Conservation (phyloP, 495 filamentous ascomycete species). For the Diplogelasinospora grovesii region DNA sequence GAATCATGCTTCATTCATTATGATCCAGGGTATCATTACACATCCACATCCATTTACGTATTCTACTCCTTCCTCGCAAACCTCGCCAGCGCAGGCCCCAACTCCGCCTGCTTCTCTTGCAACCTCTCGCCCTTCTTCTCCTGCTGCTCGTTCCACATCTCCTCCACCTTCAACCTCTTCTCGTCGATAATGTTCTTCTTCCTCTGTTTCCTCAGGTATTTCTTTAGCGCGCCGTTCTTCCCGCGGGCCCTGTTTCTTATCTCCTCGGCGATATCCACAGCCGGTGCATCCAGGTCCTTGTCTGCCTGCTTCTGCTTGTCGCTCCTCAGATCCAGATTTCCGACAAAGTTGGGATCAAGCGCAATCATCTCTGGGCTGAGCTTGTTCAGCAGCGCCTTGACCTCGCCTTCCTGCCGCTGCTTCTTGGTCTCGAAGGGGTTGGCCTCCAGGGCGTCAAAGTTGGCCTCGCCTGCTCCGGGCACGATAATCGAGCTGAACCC, state of each 20-base stretch:
- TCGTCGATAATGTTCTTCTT: conserved; percentile 90
- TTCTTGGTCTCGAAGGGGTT: conserved; percentile 97
- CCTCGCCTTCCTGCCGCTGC: conserved; percentile 89
- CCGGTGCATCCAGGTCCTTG: conserved; percentile 65
- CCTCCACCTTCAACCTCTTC: conserved; percentile 55
- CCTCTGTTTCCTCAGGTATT: conserved; percentile 83
- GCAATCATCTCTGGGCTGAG: conserved; percentile 96
- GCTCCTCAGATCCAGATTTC: conserved; percentile 71
- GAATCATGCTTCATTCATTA: too few relatives aligned
- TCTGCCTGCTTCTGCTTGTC: conserved; percentile 66
- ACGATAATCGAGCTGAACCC: conserved; percentile 87
- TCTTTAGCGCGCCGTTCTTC: conserved; percentile 84
- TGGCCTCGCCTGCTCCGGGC: conserved; percentile 90
- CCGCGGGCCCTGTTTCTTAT: conserved; percentile 68
- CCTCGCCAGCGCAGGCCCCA: conserved; percentile 40
- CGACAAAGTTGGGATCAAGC: conserved; percentile 82
- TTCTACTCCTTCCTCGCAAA: conserved; percentile 44
- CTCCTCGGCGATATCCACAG: conserved; percentile 65
- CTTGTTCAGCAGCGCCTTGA: conserved; percentile 83
- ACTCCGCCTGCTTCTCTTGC: conserved; percentile 36
- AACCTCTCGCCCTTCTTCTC: conserved; percentile 34
- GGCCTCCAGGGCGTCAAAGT: conserved; percentile 86
- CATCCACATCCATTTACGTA: conserved; percentile 6
- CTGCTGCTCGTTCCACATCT: conserved; percentile 39
- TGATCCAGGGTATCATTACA: conserved; percentile 33